Evolutionary conservation across 2,329 filamentous ascomycete genomes (phyloP), one percentile per base, ranked within the genome.

Genomic region (Penicillium sp.): DNA sequence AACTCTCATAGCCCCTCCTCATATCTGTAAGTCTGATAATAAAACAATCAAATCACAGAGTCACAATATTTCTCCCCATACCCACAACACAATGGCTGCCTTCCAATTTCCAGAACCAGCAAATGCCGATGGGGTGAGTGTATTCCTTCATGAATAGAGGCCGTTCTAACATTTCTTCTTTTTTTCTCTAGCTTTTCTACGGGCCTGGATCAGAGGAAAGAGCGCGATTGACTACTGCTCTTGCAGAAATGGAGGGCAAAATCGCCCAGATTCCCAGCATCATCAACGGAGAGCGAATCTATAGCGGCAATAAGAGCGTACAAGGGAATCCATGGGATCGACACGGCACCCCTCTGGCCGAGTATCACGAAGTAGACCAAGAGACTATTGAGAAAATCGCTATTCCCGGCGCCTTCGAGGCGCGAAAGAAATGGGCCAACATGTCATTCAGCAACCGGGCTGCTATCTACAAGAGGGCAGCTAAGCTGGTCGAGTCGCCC

Each of bases 381-480:
- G 47, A 49, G 19, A 23, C 35, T n/a, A 43, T 51, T 23, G 42
- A 30, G 27, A 29, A 13, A 16, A 48, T 41, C 13, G 56, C 53
- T n/a, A 56, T 58, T 14, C 34, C 40, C 9, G 53, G 43, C 1
- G 56, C 48, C 4, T 39, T 58, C 9, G 34, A 42, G 23, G 56
- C 56, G 7, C 53, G 49, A 46, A 47, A 52, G 32, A 35, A 18
- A 1, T 58, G 56, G 56, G 26, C 19, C 36, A 35, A 41, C 6
- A 58, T 43, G 45, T 13, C 56, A 30, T 55, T 58, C 18, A 44
- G 34, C 7, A n/a, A 55, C 18, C 45, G 55, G 3, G 55, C 55
- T 8, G 46, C 53, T 30, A 57, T 58, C 56, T 58, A 29, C 39
- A 26, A 29, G 14, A 48, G 44, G 34, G 56, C 56, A 13, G 48